Percentiles rank a stretch among this genome's conserved stretches.
Conservation (phyloP, 345 rosid genomes). For the Eucalyptus curtisii region DNA sequence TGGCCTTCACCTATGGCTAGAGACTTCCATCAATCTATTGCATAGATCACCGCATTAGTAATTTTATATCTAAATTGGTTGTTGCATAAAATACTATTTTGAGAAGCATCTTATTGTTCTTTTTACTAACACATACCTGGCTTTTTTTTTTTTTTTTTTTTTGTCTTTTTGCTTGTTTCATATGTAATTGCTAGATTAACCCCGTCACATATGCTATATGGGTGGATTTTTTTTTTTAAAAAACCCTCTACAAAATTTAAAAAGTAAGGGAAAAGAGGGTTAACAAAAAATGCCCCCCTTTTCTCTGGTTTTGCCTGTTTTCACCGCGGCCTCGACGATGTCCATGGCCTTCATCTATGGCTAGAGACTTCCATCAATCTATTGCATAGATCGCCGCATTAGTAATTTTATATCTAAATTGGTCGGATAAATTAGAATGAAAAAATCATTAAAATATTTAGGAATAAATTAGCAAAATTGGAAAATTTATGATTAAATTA, state of each 20-base stretch:
- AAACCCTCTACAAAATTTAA: background rate
- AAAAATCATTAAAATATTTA: rapidly evolving
- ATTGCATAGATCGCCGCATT: background rate
- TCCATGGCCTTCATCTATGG: background rate
- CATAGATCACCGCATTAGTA: background rate
- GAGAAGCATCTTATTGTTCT: background rate
- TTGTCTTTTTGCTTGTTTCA: background rate
- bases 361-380: background rate
- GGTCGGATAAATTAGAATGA: rapidly evolving
- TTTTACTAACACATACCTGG: background rate
- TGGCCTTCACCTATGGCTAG: background rate
- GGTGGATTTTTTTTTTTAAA: background rate
- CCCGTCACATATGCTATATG: background rate
- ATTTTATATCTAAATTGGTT: rapidly evolving
- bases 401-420: background rate
- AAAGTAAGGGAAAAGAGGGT: background rate
- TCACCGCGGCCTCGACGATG: background rate
- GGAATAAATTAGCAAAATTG: too few relatives aligned
- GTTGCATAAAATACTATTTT: background rate
- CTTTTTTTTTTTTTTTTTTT: background rate
- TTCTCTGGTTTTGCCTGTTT: background rate
- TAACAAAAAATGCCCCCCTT: background rate
- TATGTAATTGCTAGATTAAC: background rate
- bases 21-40: background rate
- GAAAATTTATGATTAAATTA: rapidly evolving